Percentiles rank a stretch among this genome's conserved stretches.
Conservation (phyloP, 2,329 filamentous ascomycete genomes). For the Neonectria coccinea region DNA sequence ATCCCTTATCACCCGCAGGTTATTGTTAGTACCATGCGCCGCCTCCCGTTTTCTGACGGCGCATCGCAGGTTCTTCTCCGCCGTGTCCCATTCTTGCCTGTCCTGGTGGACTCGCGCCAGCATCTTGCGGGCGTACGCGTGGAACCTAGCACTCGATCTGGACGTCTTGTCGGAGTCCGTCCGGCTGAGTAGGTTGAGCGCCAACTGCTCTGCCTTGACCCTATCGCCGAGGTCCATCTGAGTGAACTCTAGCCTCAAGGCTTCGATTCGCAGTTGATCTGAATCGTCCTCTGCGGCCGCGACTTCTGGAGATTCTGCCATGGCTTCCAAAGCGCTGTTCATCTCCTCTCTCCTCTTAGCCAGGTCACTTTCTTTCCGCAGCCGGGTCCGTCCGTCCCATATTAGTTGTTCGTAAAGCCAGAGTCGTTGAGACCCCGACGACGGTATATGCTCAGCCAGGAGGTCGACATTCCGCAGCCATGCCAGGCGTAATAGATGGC, state of each 20-base stretch:
- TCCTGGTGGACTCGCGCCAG: conserved; percentile 51
- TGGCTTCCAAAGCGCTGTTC: conserved; percentile 46
- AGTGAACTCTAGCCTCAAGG: conserved; percentile 52
- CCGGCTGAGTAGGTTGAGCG: conserved; percentile 44
- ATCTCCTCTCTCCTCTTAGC: conserved; percentile 46
- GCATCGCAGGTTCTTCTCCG: conserved; percentile 49
- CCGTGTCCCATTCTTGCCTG: conserved; percentile 47
- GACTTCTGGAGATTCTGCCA: conserved; percentile 34
- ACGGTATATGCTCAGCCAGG: conserved; percentile 47
- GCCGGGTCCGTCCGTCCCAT: conserved; percentile 52
- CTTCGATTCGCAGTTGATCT: conserved; percentile 49
- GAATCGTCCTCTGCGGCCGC: conserved; percentile 31
- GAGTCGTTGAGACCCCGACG: conserved; percentile 46
- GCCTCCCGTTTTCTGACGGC: conserved; percentile 51
- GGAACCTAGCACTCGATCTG: conserved; percentile 51
- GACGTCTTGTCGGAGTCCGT: conserved; percentile 41
- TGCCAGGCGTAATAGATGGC: conserved; percentile 50
- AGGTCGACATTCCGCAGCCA: conserved; percentile 54
- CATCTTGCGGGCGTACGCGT: conserved; percentile 55
- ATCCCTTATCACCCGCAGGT: conserved; percentile 53
- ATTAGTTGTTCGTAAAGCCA: conserved; percentile 56
- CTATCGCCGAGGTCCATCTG: conserved; percentile 53
- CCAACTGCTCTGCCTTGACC: conserved; percentile 48
- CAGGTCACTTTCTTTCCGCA: conserved; percentile 50
- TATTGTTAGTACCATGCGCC: conserved; percentile 50